Evolutionary conservation across 2,329 filamentous ascomycete genomes (phyloP), one percentile per base, ranked within the genome.

Genomic region (Nemania bipapillata): DNA sequence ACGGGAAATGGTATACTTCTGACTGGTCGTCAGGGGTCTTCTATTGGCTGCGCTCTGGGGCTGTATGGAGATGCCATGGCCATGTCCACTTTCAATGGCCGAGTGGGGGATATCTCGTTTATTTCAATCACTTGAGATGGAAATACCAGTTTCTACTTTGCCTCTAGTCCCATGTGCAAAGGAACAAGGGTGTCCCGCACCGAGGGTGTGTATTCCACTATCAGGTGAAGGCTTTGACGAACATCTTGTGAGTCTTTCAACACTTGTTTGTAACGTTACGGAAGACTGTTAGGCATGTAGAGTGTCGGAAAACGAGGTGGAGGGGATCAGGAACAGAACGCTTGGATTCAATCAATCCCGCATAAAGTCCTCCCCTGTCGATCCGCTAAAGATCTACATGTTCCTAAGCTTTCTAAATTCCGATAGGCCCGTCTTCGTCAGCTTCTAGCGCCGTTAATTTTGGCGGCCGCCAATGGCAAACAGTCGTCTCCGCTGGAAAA

Each of bases 51-150:
- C 24, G 20, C 6, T 35, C 30, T 30, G 30, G 26, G 54, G 45
- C 20, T 37, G 32, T 28, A 40, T 52, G 20, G 37, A 63, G 45
- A 30, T 57, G 20, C 28, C 47, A 32, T 58, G 52, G 62, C 20
- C n/a, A 59, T 62, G 53, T 11, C 67, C 67, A 69, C 67, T 69
- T 67, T 52, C 30, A 32, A 64, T 67, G 67, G 54, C 49, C 42
- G 15, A 26, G 20, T 45, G 32, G 35, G n/a, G 55, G 47, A 45
- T 42, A 28, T 40, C 35, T 50, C 22, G 28, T n/a, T 24, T 47
- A 24, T 22, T 42, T 58, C 12, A 6, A 37, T 40, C 28, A 20
- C 30, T 49, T 49, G 20, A 57, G 37, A n/a, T 49, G 15, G 28
- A 49, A 53, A 60, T 32, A 57, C 53, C 28, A 57, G 52, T 59